Evolutionary conservation across 2,329 filamentous ascomycete genomes (phyloP), one percentile per base, ranked within the genome.

Genomic region (Didymellaceae sp.): DNA sequence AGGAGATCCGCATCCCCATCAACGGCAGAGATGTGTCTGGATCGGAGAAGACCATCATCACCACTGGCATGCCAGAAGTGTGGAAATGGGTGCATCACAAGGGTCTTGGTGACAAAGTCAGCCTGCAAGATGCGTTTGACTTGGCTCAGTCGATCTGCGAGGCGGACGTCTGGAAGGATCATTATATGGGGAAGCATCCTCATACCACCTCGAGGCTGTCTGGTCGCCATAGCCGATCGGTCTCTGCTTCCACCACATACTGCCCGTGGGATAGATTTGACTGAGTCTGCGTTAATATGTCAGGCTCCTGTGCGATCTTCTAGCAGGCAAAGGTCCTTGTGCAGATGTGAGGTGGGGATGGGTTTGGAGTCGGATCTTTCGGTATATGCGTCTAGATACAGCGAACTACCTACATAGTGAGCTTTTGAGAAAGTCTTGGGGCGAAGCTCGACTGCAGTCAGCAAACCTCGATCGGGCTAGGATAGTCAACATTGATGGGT

Each of bases 11-110:
- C 13, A 49, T 66, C 7, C 59, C 63, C 4, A 54, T 68, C 38
- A 45, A 63, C 9, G 37, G 43, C 18, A 38, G 32, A 20, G 38
- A 63, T 33, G 51, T 68, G 30, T 53, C 43, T 6, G 62, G 63
- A 17, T n/a, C 41, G 0, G 57, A 62, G 45, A 67, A 67, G 44
- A 33, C 7, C 5, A 45, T 64, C 21, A 25, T 59, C 26, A 47
- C 54, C 21, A 28, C 31, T 4, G 46, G 31, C 11, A 26, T 65
- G 54, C 57, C 59, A 44, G 64, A 58, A 35, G 52, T 64, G 1
- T 68, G 62, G 65, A 61, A 62, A 33, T 68, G 64, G 64, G 40
- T 61, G 1, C 47, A 60, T 16, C 55, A 66, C 16, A 65, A 60
- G 42, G 47, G 45, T 6, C 54, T 68, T 6, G 30, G 24, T 18